Percentiles rank a stretch among this genome's conserved stretches.
Conservation (phyloP, 371 early-diverging fungal genomes). For the Mucor velutinosus region DNA sequence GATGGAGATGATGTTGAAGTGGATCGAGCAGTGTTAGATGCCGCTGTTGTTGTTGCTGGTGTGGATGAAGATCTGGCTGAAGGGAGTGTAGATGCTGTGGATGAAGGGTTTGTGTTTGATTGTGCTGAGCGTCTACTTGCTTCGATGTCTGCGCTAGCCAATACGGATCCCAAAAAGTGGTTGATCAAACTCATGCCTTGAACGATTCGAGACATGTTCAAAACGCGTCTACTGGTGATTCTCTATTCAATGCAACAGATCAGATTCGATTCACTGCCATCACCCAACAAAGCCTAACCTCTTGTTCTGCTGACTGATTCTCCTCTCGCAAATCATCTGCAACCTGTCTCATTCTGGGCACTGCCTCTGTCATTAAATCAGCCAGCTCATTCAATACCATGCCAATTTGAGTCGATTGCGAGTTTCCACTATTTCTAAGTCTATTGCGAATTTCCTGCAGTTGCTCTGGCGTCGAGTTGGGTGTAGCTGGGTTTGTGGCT, state of each 20-base stretch:
- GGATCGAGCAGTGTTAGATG: neutral
- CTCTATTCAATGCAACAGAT: neutral
- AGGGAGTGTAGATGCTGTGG: neutral
- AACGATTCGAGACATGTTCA: conserved; percentile 44
- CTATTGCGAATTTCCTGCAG: conserved; percentile 41
- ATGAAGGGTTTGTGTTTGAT: neutral
- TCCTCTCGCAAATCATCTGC: conserved; percentile 33
- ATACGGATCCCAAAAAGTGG: conserved; percentile 49
- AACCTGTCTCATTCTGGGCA: conserved; percentile 40
- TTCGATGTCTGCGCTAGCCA: conserved; percentile 46
- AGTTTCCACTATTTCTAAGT: conserved; percentile 34
- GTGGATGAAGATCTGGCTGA: neutral
- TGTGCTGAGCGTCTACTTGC: conserved; percentile 9
- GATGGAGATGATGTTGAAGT: neutral
- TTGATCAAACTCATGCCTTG: conserved; percentile 53
- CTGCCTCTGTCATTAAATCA: conserved; percentile 36
- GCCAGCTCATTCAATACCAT: conserved; percentile 47
- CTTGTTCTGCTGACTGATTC: conserved; percentile 21
- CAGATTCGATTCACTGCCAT: neutral
- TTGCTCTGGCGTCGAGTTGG: conserved; percentile 21
- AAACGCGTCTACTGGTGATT: conserved; percentile 11
- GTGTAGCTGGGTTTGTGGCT: neutral
- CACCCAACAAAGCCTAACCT: conserved; percentile 7
- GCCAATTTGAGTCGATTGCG: conserved; percentile 45
- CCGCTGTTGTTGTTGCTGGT: neutral